Percentiles rank a stretch among this genome's conserved stretches.
Evolutionary conservation across 257 asterid species (phyloP).

Genomic region (Prunella vulgaris): DNA sequence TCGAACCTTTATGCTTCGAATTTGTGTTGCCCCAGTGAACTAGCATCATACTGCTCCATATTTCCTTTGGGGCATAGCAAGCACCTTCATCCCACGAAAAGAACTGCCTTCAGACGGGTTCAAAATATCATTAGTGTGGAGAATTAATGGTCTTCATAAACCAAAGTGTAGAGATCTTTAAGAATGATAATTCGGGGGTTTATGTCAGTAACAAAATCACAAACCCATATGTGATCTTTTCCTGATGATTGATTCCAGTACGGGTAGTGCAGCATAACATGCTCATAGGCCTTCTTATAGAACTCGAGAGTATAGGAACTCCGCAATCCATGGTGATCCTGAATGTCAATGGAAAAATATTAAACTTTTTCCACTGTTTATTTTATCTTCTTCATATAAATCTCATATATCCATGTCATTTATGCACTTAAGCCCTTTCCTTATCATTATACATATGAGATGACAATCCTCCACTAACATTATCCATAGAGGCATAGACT

Average conservation of each 20-base stretch:
- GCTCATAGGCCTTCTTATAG: conserved; percentile 78
- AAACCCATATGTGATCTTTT: conserved; percentile 97
- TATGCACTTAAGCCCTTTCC: not conserved
- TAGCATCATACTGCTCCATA: conserved; percentile 96
- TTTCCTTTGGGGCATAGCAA: conserved; percentile 98
- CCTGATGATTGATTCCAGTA: conserved; percentile 90
- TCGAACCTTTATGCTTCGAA: conserved; percentile 81
- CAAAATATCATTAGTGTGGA: conserved; percentile 18
- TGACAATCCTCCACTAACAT: not conserved
- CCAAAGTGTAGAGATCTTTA: not conserved
- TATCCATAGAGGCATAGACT: not conserved
- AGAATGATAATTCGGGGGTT: not conserved
- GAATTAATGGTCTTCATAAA: not conserved
- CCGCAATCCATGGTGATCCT: conserved; percentile 81
- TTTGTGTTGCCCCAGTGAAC: conserved; percentile 99
- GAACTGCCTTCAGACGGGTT: conserved; percentile 51
- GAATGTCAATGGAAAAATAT: conserved; percentile 17
- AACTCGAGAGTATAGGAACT: conserved; percentile 83
- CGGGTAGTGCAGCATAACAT: conserved; percentile 60
- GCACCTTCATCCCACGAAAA: conserved; percentile 99
- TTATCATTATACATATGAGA: not conserved
- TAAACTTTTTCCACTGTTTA: not conserved
- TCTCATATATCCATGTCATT: not conserved
- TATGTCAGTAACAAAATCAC: not conserved
- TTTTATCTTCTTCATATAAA: not conserved